Percentiles rank a stretch among this genome's conserved stretches.
These are phyloP conservation scores for Colletotrichum sp. DNA, from an alignment of 2,329 filamentous ascomycete species.

Conservation along the genomic window DNA sequence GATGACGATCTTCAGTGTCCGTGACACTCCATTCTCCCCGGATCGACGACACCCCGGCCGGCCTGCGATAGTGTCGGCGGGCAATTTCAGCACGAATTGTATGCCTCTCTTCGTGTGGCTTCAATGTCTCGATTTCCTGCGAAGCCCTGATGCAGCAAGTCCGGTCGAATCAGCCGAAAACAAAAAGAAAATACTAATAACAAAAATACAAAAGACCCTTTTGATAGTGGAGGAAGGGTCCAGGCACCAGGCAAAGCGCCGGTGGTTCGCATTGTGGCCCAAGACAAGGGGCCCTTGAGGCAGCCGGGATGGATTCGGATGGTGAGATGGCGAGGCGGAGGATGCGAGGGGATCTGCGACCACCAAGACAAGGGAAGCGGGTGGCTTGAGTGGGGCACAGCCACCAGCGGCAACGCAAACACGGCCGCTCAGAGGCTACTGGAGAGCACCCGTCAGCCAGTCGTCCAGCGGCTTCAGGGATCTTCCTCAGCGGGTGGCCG, in stretches of 20 bases:
- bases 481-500: conserved; percentile 10
- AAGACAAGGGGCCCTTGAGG: not conserved
- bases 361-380: not conserved
- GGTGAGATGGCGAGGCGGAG: not conserved
- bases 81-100: not conserved
- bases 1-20: not conserved
- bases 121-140: not conserved
- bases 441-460: not conserved
- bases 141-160: not conserved
- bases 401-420: not conserved
- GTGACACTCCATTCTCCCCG: not conserved
- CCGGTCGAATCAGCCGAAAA: not conserved
- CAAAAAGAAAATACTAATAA: not conserved
- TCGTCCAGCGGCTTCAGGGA: not conserved
- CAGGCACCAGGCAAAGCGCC: not conserved
- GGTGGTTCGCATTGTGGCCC: not conserved
- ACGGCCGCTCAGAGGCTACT: not conserved
- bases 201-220: not conserved
- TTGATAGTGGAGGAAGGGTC: not conserved
- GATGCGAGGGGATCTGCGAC: not conserved
- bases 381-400: conserved; percentile 6
- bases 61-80: not conserved
- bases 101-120: not conserved
- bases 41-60: not conserved
- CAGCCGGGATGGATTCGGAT: not conserved